phyloP scores from a whole-genome alignment of 1,284 basidiomycete species.

The Ustilago curta region DNA sequence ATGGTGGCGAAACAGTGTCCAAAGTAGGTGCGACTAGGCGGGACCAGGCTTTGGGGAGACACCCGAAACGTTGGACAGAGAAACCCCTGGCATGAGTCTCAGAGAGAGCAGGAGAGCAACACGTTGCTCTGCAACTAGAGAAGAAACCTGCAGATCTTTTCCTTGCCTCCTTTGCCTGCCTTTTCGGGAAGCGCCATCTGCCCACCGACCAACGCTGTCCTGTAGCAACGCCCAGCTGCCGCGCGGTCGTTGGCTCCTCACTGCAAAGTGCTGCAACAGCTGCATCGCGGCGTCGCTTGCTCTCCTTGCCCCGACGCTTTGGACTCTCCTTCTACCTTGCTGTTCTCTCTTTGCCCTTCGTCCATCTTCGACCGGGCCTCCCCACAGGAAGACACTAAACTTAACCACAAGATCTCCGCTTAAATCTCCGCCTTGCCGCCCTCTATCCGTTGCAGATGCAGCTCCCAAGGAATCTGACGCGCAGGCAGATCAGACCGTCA shows the following conservation, averaged over 20 bases:
- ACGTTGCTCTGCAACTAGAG: not conserved
- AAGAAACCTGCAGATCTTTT: not conserved
- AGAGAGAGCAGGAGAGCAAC: not conserved
- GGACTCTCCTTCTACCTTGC: slow-evolving; percentile 22
- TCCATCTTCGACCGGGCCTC: slow-evolving; percentile 3
- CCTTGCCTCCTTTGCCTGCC: not conserved
- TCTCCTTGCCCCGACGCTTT: slow-evolving; percentile 20
- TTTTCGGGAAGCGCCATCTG: slow-evolving; percentile 5
- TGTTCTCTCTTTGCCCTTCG: slow-evolving; percentile 6
- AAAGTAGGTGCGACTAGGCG: no score
- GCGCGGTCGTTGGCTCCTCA: slow-evolving; percentile 2
- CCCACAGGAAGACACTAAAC: not conserved
- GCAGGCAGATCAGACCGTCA: slow-evolving; percentile 2
- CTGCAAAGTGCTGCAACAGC: slow-evolving; percentile 1
- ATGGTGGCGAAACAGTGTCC: no score
- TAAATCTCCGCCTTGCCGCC: slow-evolving; percentile 32
- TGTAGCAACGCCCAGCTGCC: slow-evolving; percentile 13
- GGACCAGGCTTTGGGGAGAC: no score
- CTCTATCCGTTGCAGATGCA: slow-evolving; percentile 3
- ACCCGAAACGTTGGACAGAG: no score
- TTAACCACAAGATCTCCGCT: not conserved
- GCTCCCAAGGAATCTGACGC: slow-evolving; percentile 21
- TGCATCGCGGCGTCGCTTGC: slow-evolving; percentile 21
- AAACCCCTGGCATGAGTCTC: no score
- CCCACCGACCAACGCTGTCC: no score